These are phyloP conservation scores for Myotisia sp. DNA, from an alignment of 2,329 filamentous ascomycete species.

Conservation along the genomic window DNA sequence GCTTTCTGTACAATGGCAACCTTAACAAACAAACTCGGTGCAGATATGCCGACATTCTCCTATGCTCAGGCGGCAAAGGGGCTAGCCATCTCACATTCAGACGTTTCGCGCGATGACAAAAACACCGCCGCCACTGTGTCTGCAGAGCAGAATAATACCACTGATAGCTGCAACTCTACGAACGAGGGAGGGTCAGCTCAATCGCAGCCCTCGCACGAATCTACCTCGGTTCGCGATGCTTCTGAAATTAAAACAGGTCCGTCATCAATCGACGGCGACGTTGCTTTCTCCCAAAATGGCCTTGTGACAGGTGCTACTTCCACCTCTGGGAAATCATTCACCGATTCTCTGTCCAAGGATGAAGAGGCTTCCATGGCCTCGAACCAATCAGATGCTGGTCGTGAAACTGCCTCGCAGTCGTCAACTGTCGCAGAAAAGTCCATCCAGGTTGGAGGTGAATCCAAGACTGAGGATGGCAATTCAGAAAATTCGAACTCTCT, in stretches of 20 bases:
- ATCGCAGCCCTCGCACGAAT: constrained; percentile 14
- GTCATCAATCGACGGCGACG: background rate
- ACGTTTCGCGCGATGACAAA: constrained; percentile 21
- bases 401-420: constrained; percentile 52
- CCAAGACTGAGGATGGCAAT: constrained; percentile 34
- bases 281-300: constrained; percentile 13
- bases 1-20: constrained; percentile 28
- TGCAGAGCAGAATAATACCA: background rate
- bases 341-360: constrained; percentile 42
- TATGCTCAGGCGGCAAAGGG: constrained; percentile 94
- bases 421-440: constrained; percentile 47
- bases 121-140: background rate
- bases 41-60: constrained; percentile 54
- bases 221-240: background rate
- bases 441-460: constrained; percentile 27
- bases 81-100: constrained; percentile 34
- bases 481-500: constrained; percentile 47
- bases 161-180: background rate
- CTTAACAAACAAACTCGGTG: constrained; percentile 20
- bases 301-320: constrained; percentile 36
- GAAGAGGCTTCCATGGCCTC: constrained; percentile 47
- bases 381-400: constrained; percentile 46
- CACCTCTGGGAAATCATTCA: constrained; percentile 40
- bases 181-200: constrained; percentile 3
- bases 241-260: background rate